Base-by-base conservation (phyloP, 441 rosid species). In the Syzygium syzygioides region DNA sequence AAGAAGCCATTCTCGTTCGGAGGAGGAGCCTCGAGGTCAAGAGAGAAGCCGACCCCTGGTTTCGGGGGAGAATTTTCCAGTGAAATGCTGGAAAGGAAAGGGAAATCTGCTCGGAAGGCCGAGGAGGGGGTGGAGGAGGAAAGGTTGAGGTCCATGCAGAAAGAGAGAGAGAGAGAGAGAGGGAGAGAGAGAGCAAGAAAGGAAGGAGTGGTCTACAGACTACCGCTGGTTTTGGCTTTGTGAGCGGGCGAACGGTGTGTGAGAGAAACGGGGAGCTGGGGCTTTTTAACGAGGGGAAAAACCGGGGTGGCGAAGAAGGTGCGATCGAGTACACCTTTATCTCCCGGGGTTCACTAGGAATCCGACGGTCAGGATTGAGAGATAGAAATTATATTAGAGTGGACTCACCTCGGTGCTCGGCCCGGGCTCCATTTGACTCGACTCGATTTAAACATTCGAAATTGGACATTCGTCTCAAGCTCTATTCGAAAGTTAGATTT, bases 61-160 rank as follows among this genome's bases (percentile, higher is more conserved):
- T 91, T 91, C 48, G 76, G 86, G 59, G 90, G 26, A 9, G 52
- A 41, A 79, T 86, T 71, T 45, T 91, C 93, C 7, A 55, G 86
- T 57, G 91, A 83, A 88, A 92, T 88, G 89, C 57, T 90, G 5
- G 93, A 86, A 87, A 91, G 90, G 64, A 90, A 91, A 79, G 93
- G 94, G 20, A 89, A 91, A 91, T 95, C 95, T 26, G 91, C 94
- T 56, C 83, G 92, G n/a, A 91, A 89, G 87, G 89, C 90, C n/a
- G 88, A 52, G 28, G 83, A 76, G 17, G 41, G 37, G 3, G 23
- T 7, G 76, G 76, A 64, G 52, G 52, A 41, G 28, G 83, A 76
- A 41, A 76, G 18, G 83, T 91, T 89, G 55, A 94, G 79, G 92
- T 93, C 95, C 96, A 95, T 94, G 92, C 92, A 76, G 52, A 37